phyloP scores from a whole-genome alignment of 305 asterid species.

The Ilex paraguariensis region DNA sequence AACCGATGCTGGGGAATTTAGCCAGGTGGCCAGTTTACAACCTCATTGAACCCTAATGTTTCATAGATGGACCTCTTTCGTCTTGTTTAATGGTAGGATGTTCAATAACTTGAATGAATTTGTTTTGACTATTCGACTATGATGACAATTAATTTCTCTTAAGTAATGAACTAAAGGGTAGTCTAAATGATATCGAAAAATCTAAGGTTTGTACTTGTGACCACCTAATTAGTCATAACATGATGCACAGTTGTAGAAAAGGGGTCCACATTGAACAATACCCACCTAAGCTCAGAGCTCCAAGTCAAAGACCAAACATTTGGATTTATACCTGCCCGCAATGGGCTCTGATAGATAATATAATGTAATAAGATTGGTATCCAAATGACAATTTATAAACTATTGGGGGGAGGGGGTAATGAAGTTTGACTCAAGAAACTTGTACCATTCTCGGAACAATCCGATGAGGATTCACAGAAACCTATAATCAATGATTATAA shows the following conservation, averaged over 20 bases:
- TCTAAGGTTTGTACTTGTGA: conserved; percentile 1
- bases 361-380: conserved; percentile 8
- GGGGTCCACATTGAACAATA: conserved; percentile 14
- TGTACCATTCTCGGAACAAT: conserved; percentile 20
- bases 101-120: no score
- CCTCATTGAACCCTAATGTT: no score
- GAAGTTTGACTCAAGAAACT: conserved; percentile 12
- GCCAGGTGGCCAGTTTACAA: no score
- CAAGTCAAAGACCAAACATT: conserved; percentile 27
- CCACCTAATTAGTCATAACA: conserved; percentile 8
- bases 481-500: conserved; percentile 13
- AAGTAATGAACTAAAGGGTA: background rate
- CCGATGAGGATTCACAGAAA: conserved; percentile 8
- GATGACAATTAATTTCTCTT: no score
- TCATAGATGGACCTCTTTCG: no score
- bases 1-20: no score
- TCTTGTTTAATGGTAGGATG: no score
- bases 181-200: conserved; percentile 4
- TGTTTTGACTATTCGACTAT: no score
- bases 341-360: conserved; percentile 4
- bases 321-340: conserved; percentile 15
- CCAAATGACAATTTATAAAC: background rate
- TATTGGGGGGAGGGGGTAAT: background rate
- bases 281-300: background rate
- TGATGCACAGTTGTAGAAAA: conserved; percentile 9